Evolutionary conservation across 148 eudicot genomes (phyloP).

Genomic region (Suaeda aralocaspica): DNA sequence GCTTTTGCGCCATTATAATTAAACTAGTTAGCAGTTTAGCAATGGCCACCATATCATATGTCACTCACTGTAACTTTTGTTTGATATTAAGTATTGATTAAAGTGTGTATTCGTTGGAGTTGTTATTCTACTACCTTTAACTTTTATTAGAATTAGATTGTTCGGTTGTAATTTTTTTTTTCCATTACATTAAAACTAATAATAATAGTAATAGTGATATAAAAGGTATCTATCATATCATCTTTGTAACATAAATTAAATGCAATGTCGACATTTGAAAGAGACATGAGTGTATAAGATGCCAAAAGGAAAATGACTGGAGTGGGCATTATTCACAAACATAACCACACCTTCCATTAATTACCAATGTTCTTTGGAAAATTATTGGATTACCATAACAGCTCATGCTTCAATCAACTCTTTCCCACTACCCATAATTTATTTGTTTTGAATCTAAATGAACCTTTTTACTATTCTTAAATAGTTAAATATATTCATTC

Average conservation of each 20-base stretch:
- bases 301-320: conserved; percentile 20
- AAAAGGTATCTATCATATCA: neutral
- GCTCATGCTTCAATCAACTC: conserved; percentile 4
- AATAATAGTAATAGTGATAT: neutral
- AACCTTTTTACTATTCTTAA: too few relatives aligned
- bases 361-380: neutral
- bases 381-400: conserved; percentile 7
- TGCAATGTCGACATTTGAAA: conserved; percentile 23
- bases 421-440: neutral
- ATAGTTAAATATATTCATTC: too few relatives aligned
- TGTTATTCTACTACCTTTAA: neutral
- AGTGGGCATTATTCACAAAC: conserved; percentile 7
- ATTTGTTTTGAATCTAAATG: too few relatives aligned
- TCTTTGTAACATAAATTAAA: neutral
- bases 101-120: conserved; percentile 12
- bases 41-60: neutral
- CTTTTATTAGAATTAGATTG: neutral
- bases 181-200: neutral
- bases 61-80: neutral
- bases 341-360: conserved; percentile 15
- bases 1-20: neutral
- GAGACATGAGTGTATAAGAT: conserved; percentile 15
- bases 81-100: neutral
- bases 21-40: too few relatives aligned
- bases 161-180: neutral